Base-by-base conservation (phyloP, 768 basidiomycete species). In the Kwoniella heveanensis region DNA sequence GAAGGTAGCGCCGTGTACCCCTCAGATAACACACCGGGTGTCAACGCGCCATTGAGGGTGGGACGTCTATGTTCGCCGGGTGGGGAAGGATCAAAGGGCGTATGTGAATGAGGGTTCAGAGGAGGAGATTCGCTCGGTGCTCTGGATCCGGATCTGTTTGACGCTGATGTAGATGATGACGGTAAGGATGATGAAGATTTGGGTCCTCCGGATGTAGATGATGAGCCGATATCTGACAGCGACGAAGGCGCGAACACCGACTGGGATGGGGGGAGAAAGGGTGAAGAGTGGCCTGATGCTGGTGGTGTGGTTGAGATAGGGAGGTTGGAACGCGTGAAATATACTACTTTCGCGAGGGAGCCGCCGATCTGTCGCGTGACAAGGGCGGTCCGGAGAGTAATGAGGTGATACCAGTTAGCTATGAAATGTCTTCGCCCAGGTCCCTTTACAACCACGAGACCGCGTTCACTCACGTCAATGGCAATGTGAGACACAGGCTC, bases 401-500 rank as follows among this genome's bases (percentile, higher is more conserved):
- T 36, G 32, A 36, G n/a, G n/a, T n/a, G n/a, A n/a, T n/a, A n/a
- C n/a, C n/a, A n/a, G n/a, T n/a, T n/a, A n/a, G n/a, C n/a, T n/a
- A n/a, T n/a, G n/a, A n/a, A n/a, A n/a, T n/a, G n/a, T n/a, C n/a
- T n/a, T n/a, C n/a, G n/a, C n/a, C n/a, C n/a, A n/a, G 36, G 9
- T 19, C 2, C 15, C 26, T 54, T n/a, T n/a, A n/a, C n/a, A n/a
- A n/a, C n/a, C n/a, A n/a, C n/a, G n/a, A n/a, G n/a, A n/a, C n/a
- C 27, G 26, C 12, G 54, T 29, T 1, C 10, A 86, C 92, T 83
- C 78, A 95, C 94, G 78, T 99, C 95, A 60, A 99, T 88, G 2
- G 96, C 96, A 59, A 98, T 93, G 78, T 98, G 93, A 21, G 93
- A 96, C 17, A 99, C 89, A 24, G 92, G 91, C 81, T 99, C 96